Evolutionary conservation across 495 filamentous ascomycete genomes (phyloP).

Genomic region (Jackrogersella minutella): DNA sequence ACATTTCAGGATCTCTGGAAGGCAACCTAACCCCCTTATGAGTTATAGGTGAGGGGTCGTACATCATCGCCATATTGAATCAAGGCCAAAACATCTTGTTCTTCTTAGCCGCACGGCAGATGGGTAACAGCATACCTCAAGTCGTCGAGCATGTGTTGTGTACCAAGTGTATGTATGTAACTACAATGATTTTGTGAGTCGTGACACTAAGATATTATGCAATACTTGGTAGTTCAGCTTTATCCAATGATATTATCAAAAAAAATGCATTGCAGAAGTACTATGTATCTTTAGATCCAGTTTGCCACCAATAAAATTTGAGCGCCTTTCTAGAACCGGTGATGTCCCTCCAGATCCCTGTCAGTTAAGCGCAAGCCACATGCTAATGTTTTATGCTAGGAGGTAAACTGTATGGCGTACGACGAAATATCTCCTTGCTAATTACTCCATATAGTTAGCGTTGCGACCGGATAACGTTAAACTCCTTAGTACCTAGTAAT

Average conservation of each 20-base stretch:
- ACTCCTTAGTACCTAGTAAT: conserved; percentile 24
- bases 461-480: background rate
- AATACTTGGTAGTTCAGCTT: conserved; percentile 8
- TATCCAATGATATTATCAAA: conserved; percentile 22
- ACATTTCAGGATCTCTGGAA: conserved; percentile 1
- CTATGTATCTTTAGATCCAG: background rate
- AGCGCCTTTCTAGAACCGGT: conserved; percentile 33
- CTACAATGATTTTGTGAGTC: background rate
- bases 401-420: no score
- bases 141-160: no score
- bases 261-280: conserved; percentile 16
- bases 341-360: conserved; percentile 38
- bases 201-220: conserved; percentile 31
- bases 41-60: conserved; percentile 14
- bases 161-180: no score
- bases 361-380: conserved; percentile 23
- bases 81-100: background rate
- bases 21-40: background rate
- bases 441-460: conserved; percentile 30
- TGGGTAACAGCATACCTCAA: background rate
- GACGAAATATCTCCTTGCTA: conserved; percentile 21
- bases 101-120: conserved; percentile 14
- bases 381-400: conserved; percentile 12
- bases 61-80: background rate
- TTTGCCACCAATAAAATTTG: conserved; percentile 35